Evolutionary conservation across 1,284 basidiomycete species (phyloP), one percentile per base, ranked within the genome.

Genomic region (Ustilago bromivora): DNA sequence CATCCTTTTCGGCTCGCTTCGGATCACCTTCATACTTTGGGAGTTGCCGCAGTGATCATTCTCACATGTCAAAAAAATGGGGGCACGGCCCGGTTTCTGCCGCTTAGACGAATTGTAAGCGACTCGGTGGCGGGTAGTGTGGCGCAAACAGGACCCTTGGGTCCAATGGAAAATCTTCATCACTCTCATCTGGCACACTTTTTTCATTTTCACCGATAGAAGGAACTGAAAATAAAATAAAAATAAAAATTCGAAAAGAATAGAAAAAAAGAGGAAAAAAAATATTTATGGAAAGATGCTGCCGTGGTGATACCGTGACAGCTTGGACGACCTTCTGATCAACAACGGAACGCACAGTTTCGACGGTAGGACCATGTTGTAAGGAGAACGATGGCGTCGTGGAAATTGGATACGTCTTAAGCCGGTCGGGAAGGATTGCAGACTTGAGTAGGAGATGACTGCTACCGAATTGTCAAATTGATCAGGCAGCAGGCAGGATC

Each of bases 121-220:
- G n/a, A 19, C 43, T 46, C 15, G 23, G 32, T 15, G 40, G 43
- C n/a, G 7, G n/a, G 43, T 46, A 19, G 43, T 23, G 52, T 61
- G 60, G 60, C 60, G 51, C 56, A 17, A 17, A 53, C 3, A 41
- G 53, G 61, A 63, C 53, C 61, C 61, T 49, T 47, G 61, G 53
- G 61, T 62, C 53, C 61, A 56, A 52, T 15, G 34, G 53, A 56
- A 62, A 56, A 62, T 62, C 53, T 23, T 15, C 46, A 35, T 47
- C 55, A 56, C 43, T 31, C 43, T 31, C 52, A 53, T 32, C 61
- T 19, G 13, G 15, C n/a, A 59, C 46, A 47, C 32, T 3, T 28
- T 28, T 28, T 28, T 28, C 23, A 3, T 28, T 28, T 28, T 28
- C 23, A 28, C 23, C 23, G 23, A 28, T 28, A 28, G 23, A 28